Percentiles rank a stretch among this genome's conserved stretches.
Evolutionary conservation across 108 stramenopile species (phyloP).

Genomic region (Nitzschia palea): DNA sequence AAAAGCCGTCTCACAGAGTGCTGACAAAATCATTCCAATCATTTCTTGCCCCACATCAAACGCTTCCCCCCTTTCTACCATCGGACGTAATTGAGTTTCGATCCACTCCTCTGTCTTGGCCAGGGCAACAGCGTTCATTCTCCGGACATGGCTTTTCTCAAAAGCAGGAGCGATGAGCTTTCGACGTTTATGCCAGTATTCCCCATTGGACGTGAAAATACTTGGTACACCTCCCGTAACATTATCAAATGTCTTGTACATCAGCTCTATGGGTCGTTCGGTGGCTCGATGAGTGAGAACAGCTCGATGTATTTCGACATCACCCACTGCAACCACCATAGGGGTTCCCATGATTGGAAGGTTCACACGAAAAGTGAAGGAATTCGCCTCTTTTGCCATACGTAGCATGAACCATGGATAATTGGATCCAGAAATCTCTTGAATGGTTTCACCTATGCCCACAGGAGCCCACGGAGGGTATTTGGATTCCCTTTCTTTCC

Average conservation of each 20-base stretch:
- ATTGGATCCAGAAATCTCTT: conserved; percentile 2
- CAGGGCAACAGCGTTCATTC: conserved; percentile 41
- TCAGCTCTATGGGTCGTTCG: background rate
- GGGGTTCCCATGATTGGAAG: conserved; percentile 3
- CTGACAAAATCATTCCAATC: conserved; percentile 24
- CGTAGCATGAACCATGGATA: conserved; percentile 21
- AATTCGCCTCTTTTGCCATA: conserved; percentile 9
- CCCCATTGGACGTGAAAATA: background rate
- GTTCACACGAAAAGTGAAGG: conserved; percentile 16
- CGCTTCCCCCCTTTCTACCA: conserved; percentile 6
- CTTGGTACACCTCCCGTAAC: background rate
- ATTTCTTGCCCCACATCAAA: conserved; percentile 47
- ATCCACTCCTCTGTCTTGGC: conserved; percentile 35
- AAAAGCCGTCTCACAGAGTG: conserved; percentile 46
- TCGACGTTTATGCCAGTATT: conserved; percentile 16
- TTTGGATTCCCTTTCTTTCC: background rate
- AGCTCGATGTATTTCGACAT: background rate
- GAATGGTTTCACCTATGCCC: conserved; percentile 19
- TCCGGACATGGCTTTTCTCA: conserved; percentile 23
- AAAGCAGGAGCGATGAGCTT: conserved; percentile 41
- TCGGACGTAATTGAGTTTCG: background rate
- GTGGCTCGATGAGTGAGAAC: conserved; percentile 1
- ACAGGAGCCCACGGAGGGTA: conserved; percentile 26
- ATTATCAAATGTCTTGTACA: background rate
- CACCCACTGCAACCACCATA: background rate